A percentile compares a stretch with the other conserved stretches of the same genome.
phyloP scores from a whole-genome alignment of 2,329 filamentous ascomycete genomes.

The Talaromyces sp. region DNA sequence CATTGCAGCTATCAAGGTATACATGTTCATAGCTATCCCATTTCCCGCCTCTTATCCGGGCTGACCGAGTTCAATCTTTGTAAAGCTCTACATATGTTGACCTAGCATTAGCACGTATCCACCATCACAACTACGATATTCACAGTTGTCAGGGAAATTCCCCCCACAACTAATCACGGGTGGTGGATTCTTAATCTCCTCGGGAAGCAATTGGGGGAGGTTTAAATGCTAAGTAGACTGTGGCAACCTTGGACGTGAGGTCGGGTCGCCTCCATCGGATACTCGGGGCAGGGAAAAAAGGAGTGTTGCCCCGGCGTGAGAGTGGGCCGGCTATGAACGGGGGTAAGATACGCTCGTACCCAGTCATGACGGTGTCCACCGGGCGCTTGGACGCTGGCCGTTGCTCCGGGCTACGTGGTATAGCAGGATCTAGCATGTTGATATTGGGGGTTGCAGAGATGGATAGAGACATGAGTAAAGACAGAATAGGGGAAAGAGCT shows the following conservation, averaged over 20 bases:
- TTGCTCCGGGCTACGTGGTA: slow-evolving; percentile 26
- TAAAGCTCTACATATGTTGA: too few species aligned
- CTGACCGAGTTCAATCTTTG: not conserved
- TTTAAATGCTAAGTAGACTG: not conserved
- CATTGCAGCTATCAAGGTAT: too few species aligned
- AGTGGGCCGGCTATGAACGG: slow-evolving; percentile 24
- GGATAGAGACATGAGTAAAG: too few species aligned
- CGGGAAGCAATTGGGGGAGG: not conserved
- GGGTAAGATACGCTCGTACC: slow-evolving; percentile 26
- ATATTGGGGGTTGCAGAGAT: too few species aligned
- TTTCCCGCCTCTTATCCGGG: too few species aligned
- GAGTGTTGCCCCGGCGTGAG: slow-evolving; percentile 29
- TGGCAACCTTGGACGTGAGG: slow-evolving; percentile 11
- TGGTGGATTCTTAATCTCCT: slow-evolving; percentile 6
- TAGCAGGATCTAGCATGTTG: not conserved
- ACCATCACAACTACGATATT: too few species aligned
- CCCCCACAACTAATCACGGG: slow-evolving; percentile 6
- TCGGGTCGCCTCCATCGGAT: slow-evolving; percentile 26
- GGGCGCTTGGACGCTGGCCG: slow-evolving; percentile 18
- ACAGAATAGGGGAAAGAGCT: too few species aligned
- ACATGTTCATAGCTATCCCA: too few species aligned
- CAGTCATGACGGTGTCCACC: slow-evolving; percentile 11
- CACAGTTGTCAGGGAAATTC: not conserved
- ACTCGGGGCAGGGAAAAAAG: slow-evolving; percentile 31
- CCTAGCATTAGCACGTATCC: too few species aligned